These are phyloP conservation scores for Phialophora expanda DNA, from an alignment of 2,329 filamentous ascomycete species.

Conservation along the genomic window DNA sequence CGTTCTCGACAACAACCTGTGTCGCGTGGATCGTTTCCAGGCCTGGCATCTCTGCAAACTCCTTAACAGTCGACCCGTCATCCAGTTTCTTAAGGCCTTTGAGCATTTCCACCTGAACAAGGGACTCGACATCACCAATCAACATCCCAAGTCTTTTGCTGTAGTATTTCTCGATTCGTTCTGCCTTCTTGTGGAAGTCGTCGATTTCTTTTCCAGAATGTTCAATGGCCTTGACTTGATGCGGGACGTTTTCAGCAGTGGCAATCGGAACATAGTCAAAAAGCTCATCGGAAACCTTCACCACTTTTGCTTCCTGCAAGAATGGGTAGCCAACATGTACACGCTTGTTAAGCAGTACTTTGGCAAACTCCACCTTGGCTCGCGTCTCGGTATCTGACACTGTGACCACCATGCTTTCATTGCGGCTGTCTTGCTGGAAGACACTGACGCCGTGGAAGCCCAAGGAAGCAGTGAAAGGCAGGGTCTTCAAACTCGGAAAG, in stretches of 20 bases:
- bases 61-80: slow-evolving; percentile 87
- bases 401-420: slow-evolving; percentile 94
- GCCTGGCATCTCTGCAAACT: slow-evolving; percentile 84
- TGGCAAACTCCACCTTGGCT: slow-evolving; percentile 73
- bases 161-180: slow-evolving; percentile 82
- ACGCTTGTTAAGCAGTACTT: slow-evolving; percentile 78
- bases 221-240: slow-evolving; percentile 68
- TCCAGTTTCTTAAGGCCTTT: slow-evolving; percentile 90
- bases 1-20: slow-evolving; percentile 86
- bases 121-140: slow-evolving; percentile 82
- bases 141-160: slow-evolving; percentile 88
- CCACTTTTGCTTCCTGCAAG: slow-evolving; percentile 88
- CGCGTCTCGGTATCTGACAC: slow-evolving; percentile 74
- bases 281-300: slow-evolving; percentile 87
- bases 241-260: slow-evolving; percentile 65
- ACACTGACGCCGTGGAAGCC: slow-evolving; percentile 90
- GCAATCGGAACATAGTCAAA: slow-evolving; percentile 81
- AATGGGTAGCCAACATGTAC: slow-evolving; percentile 96
- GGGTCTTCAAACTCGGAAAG: slow-evolving; percentile 85
- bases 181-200: slow-evolving; percentile 82
- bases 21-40: slow-evolving; percentile 89
- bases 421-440: slow-evolving; percentile 93
- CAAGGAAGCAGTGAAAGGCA: slow-evolving; percentile 80
- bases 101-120: slow-evolving; percentile 91
- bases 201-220: slow-evolving; percentile 78